phyloP scores from a whole-genome alignment of 805 yeast genomes.

The Nakazawaea laoshanensis region DNA sequence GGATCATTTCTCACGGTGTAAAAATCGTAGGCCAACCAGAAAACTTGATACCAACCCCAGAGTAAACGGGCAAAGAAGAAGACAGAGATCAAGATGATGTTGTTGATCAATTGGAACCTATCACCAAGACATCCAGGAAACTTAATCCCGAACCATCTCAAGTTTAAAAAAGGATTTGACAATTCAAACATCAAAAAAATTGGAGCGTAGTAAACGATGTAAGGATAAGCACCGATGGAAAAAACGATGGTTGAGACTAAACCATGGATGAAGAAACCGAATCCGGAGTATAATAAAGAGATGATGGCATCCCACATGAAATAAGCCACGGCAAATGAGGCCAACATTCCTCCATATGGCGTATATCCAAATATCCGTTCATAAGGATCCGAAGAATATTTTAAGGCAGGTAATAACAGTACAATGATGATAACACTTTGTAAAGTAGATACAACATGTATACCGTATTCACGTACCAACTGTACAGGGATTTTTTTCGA shows the following conservation, averaged over 20 bases:
- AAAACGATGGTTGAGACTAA: slow-evolving; percentile 23
- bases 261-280: slow-evolving; percentile 27
- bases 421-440: slow-evolving; percentile 23
- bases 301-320: slow-evolving; percentile 27
- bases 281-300: slow-evolving; percentile 21
- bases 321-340: slow-evolving; percentile 23
- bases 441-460: slow-evolving; percentile 24
- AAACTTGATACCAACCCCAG: slow-evolving; percentile 31
- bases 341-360: slow-evolving; percentile 23
- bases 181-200: slow-evolving; percentile 25
- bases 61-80: slow-evolving; percentile 26
- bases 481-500: slow-evolving; percentile 14
- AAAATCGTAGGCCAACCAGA: slow-evolving; percentile 19
- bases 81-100: slow-evolving; percentile 22
- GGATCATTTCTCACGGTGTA: slow-evolving; percentile 18
- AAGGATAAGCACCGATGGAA: slow-evolving; percentile 16
- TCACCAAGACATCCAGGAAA: slow-evolving; percentile 19
- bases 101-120: slow-evolving; percentile 22
- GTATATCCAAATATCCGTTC: slow-evolving; percentile 24
- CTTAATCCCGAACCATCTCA: slow-evolving; percentile 28
- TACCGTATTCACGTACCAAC: slow-evolving; percentile 23
- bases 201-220: slow-evolving; percentile 26
- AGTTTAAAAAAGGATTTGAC: slow-evolving; percentile 27
- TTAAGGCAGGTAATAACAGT: slow-evolving; percentile 21
- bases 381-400: slow-evolving; percentile 17